phyloP scores from a whole-genome alignment of 331 rosid genomes.

The Prunus yedoensis region DNA sequence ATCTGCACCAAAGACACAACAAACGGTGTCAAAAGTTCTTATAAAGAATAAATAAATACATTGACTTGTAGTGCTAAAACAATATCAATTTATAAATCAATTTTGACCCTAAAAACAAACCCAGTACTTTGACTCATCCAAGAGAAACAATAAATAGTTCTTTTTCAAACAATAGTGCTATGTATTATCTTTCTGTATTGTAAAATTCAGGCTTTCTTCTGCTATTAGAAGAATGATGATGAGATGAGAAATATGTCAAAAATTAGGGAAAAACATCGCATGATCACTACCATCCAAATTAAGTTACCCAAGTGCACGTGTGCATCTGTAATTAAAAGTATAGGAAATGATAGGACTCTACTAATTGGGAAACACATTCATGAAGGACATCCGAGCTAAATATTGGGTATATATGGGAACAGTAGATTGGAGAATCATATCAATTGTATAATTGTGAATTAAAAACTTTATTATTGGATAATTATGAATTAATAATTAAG shows the following conservation, averaged over 20 bases:
- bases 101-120: not conserved
- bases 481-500: not conserved
- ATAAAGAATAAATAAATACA: not conserved
- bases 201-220: not conserved
- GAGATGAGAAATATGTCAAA: not conserved
- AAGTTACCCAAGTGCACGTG: not conserved
- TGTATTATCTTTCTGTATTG: not conserved
- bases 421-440: not conserved
- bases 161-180: not conserved
- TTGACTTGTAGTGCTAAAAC: not conserved
- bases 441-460: not conserved
- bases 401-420: not conserved
- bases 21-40: not conserved
- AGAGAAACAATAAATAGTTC: not conserved
- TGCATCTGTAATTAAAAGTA: not conserved
- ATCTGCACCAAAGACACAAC: constrained; percentile 35
- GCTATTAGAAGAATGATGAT: not conserved
- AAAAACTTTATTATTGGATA: too few species aligned
- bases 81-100: not conserved
- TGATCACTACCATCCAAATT: not conserved
- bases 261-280: not conserved
- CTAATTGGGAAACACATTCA: not conserved
- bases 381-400: not conserved
- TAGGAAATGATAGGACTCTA: not conserved
- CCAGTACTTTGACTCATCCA: not conserved